These are phyloP conservation scores for Chaetomium olivaceum DNA, from an alignment of 2,329 filamentous ascomycete species.

Conservation along the genomic window DNA sequence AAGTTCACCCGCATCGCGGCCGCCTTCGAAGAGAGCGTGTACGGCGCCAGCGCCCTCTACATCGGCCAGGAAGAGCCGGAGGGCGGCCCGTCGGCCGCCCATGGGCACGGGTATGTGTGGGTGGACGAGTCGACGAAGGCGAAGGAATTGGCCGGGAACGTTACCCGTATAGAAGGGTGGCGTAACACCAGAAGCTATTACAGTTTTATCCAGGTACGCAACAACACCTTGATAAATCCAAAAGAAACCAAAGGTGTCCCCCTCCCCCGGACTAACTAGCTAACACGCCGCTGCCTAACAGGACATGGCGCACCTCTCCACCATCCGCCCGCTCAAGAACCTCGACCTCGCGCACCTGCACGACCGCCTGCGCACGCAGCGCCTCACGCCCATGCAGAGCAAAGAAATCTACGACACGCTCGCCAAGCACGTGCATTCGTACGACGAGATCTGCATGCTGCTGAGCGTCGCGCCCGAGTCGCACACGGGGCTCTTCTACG, in stretches of 20 bases:
- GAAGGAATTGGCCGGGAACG: constrained; percentile 86
- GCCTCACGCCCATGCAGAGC: constrained; percentile 72
- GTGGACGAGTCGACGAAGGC: constrained; percentile 76
- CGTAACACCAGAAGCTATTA: constrained; percentile 94
- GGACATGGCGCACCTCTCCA: constrained; percentile 67
- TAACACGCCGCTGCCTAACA: constrained; percentile 39
- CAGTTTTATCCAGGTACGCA: constrained; percentile 77
- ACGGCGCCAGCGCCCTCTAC: constrained; percentile 86
- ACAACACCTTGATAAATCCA: neutral
- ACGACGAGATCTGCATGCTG: constrained; percentile 83
- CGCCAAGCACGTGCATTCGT: constrained; percentile 71
- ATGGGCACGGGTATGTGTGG: constrained; percentile 91
- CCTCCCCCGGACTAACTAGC: neutral
- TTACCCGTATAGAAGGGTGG: constrained; percentile 94
- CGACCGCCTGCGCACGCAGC: constrained; percentile 81
- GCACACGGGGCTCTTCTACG: constrained; percentile 85
- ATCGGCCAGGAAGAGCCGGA: constrained; percentile 76
- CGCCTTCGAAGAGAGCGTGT: constrained; percentile 93
- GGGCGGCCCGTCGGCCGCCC: constrained; percentile 56
- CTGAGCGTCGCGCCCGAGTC: constrained; percentile 81
- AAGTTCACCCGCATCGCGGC: constrained; percentile 92
- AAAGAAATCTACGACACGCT: constrained; percentile 85
- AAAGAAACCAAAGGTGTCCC: too few relatives aligned
- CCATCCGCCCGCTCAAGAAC: constrained; percentile 68
- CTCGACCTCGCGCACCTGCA: constrained; percentile 90